Conservation (phyloP, 305 asterid genomes). For the Withania somnifera region DNA sequence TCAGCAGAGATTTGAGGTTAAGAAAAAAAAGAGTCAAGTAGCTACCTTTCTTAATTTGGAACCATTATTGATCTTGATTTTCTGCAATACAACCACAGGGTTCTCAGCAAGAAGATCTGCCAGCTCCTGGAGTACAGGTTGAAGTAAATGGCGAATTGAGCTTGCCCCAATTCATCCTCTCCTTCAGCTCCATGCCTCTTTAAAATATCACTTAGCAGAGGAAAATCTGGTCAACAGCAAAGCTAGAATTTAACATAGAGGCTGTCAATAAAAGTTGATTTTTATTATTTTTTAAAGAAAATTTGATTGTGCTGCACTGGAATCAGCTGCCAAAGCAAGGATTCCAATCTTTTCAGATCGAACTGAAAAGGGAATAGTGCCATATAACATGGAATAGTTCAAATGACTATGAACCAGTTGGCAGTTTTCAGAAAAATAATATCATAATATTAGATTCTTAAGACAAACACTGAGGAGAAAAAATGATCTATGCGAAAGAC, state of each 20-base stretch:
- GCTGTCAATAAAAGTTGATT: neutral
- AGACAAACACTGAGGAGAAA: neutral
- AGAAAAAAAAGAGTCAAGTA: slow-evolving; percentile 1
- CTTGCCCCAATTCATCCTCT: slow-evolving; percentile 47
- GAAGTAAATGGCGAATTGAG: slow-evolving; percentile 51
- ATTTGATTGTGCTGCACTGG: neutral
- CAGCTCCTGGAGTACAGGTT: slow-evolving; percentile 49
- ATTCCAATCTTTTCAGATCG: neutral
- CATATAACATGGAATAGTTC: neutral
- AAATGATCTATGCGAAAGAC: neutral
- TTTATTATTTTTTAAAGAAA: neutral
- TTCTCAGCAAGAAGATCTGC: slow-evolving; percentile 39
- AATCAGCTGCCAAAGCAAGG: neutral
- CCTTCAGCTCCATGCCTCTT: slow-evolving; percentile 41
- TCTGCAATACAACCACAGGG: slow-evolving; percentile 25
- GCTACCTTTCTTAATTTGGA: slow-evolving; percentile 44
- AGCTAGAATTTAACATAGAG: neutral
- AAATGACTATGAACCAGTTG: neutral
- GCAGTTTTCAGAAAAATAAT: neutral
- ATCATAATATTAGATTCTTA: neutral
- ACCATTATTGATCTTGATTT: slow-evolving; percentile 37
- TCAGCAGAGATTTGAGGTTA: neutral
- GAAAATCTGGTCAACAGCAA: slow-evolving; percentile 31
- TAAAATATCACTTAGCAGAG: slow-evolving; percentile 34
- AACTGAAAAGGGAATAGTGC: neutral